Base-by-base conservation (phyloP, 2,329 filamentous ascomycete species). In the Ceratocystis alfenasii region DNA sequence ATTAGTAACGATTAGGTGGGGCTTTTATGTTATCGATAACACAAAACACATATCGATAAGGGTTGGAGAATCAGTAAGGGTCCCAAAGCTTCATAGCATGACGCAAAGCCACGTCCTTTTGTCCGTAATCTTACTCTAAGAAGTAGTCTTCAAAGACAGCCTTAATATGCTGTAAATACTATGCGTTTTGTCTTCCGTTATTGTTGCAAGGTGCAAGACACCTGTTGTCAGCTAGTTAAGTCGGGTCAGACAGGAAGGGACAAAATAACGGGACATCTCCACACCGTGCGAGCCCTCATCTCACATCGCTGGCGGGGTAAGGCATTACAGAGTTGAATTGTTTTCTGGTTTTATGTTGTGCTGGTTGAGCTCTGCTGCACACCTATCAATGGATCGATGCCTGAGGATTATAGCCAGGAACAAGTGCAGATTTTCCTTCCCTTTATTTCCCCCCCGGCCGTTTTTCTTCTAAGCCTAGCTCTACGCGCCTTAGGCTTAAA, bases 241-340 rank as follows among this genome's bases (percentile, higher is more conserved):
- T 41, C 36, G 36, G 36, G 36, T 41, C 36, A 41, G 36, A 41
- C 36, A 41, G 36, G 12, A 41, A 41, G 36, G 36, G 36, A 41
- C 36, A 50, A 7, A 50, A 50, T 22, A 10, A 30, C 53, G 25
- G 10, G 10, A 7, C 25, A 15, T 28, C 53, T 8, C 53, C 53
- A 30, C 53, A 57, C 53, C 25, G 53, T 57, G 53, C 53, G 53
- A 57, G 53, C 53, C 30, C 25, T 20, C 53, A 57, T 33, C 22
- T 57, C 25, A 33, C 28, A 20, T 17, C 22, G 25, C 53, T 5
- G 2, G 50, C 15, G 50, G 50, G 50, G 50, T 25, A 22, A 55
- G 12, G 22, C 17, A 22, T 53, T 53, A 48, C n/a, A 53, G 8
- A 22, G 8, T 22, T 12, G n/a, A 22, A 22, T 25, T 22, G 48